Evolutionary conservation across 805 yeast species (phyloP), one percentile per base, ranked within the genome.

Genomic region (Pichia paraexigua): DNA sequence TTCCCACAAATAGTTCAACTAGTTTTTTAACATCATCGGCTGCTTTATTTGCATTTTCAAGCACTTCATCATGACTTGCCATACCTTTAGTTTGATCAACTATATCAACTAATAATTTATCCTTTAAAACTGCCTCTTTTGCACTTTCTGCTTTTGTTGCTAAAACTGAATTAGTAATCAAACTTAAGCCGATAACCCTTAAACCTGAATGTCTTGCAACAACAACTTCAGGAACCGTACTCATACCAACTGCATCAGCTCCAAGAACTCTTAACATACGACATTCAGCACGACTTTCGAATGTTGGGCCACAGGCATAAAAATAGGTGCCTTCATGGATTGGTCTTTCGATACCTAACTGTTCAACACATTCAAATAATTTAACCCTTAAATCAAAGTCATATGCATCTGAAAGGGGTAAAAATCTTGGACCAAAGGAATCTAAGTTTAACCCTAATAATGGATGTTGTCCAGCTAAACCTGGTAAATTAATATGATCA

Each of bases 211-310:
- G 98, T 65, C 96, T 82, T 2, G 97, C 98, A 20, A 89, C 85
- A 54, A 89, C 80, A 2, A 89, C 96, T 68, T 92, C 99, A 0
- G 99, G 97, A 35, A 92, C 97, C 0, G 98, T 94, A 52, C 96
- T 86, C 99, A 92, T 92, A 5, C 98, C 98, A 2, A 91, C 98
- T 0, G 94, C 87, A 67, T 92, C 98, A 48, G 88, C 97, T 11
- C 98, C 98, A 28, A 85, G 57, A 7, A 70, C 58, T 53, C 81
- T 67, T 45, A 92, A 71, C 74, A 83, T 74, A 52, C 95, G 75
- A n/a, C 85, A 85, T 70, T 92, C 99, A 0, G 97, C 96, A 60
- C 97, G 76, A 3, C 87, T 79, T 71, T 92, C 99, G 67, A 85
- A 92, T 1, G 97, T 87, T 5, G 99, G 98, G 0, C 99, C 99